Conservation (phyloP, 768 basidiomycete genomes). For the Lentinula sp. region DNA sequence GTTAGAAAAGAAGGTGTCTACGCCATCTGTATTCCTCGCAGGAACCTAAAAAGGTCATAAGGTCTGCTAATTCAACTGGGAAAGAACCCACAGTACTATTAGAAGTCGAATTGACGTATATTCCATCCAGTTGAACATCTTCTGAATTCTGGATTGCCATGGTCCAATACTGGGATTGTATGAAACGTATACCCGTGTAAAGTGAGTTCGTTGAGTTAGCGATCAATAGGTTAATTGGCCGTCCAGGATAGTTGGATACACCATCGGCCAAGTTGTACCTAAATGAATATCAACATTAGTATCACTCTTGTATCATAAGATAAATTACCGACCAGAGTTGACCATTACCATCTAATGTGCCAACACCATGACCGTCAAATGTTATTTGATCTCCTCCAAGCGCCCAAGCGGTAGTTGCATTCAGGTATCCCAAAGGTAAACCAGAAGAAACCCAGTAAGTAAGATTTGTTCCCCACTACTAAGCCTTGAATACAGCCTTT, state of each 20-base stretch:
- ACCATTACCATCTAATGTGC: conserved; percentile 36
- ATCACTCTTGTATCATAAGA: not conserved
- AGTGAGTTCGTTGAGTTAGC: conserved; percentile 27
- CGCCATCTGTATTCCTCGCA: conserved; percentile 31
- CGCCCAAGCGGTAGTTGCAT: conserved; percentile 30
- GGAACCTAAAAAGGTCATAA: conserved; percentile 13
- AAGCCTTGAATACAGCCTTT: not conserved
- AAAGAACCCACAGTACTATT: conserved; percentile 19
- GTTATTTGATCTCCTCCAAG: conserved; percentile 25
- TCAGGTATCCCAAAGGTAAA: conserved; percentile 27
- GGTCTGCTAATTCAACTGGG: not conserved
- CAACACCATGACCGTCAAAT: conserved; percentile 23
- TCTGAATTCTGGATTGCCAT: conserved; percentile 27
- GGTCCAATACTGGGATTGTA: conserved; percentile 38
- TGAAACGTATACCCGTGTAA: conserved; percentile 29
- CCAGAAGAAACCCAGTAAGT: conserved; percentile 31
- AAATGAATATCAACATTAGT: not conserved
- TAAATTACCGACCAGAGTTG: conserved; percentile 26
- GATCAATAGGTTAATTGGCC: conserved; percentile 31
- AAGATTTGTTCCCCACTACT: conserved; percentile 27
- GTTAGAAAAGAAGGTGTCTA: conserved; percentile 30
- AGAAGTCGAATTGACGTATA: conserved; percentile 33
- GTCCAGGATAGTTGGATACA: conserved; percentile 28
- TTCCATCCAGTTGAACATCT: conserved; percentile 28
- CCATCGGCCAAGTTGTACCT: conserved; percentile 33